Conservation (phyloP, 371 early-diverging fungal species). For the Batkoa obscura region DNA sequence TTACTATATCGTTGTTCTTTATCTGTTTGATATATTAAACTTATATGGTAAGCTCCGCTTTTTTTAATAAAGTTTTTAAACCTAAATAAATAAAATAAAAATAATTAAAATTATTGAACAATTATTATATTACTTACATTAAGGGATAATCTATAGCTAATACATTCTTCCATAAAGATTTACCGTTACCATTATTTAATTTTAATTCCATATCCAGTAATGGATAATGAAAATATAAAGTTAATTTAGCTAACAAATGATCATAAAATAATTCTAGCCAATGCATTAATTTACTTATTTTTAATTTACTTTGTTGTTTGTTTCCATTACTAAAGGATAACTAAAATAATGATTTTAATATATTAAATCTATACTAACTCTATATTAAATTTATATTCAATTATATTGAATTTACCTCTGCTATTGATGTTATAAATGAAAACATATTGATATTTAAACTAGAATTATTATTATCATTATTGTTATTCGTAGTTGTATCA, state of each 20-base stretch:
- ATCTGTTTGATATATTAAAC: slow-evolving; percentile 32
- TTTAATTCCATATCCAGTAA: slow-evolving; percentile 27
- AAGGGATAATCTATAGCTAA: slow-evolving; percentile 29
- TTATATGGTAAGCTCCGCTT: slow-evolving; percentile 27
- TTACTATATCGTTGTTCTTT: slow-evolving; percentile 23
- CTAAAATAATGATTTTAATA: too few species aligned
- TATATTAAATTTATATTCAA: too few species aligned
- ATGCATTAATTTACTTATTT: slow-evolving; percentile 17
- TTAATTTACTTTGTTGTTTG: too few species aligned
- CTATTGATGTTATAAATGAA: too few species aligned
- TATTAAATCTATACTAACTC: too few species aligned
- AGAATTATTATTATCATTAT: too few species aligned
- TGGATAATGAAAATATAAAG: slow-evolving; percentile 33
- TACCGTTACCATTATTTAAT: slow-evolving; percentile 25
- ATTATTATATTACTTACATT: slow-evolving; percentile 14
- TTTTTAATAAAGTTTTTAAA: slow-evolving; percentile 28
- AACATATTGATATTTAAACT: too few species aligned
- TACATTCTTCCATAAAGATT: slow-evolving; percentile 28
- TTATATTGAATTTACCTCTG: too few species aligned
- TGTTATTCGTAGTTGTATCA: too few species aligned
- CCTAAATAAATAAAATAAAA: slow-evolving; percentile 14
- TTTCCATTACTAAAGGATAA: too few species aligned
- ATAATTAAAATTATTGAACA: neutral
- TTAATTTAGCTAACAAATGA: slow-evolving; percentile 35
- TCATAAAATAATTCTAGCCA: slow-evolving; percentile 32